Percentiles rank a stretch among this genome's conserved stretches.
These are phyloP conservation scores for Phytophthora sp. DNA, from an alignment of 352 stramenopile species.

Conservation along the genomic window DNA sequence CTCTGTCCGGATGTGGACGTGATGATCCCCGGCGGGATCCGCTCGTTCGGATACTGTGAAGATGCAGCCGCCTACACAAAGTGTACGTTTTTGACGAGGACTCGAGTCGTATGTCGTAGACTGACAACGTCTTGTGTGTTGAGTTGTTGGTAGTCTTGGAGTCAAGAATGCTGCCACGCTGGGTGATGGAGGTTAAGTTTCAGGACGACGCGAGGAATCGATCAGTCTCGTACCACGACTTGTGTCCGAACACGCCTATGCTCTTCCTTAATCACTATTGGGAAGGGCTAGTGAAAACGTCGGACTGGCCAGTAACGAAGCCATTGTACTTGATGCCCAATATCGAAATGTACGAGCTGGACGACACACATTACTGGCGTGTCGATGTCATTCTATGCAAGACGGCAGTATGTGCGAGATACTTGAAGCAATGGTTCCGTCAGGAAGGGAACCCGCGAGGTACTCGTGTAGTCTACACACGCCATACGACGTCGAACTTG, in stretches of 20 bases:
- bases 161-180: conserved; percentile 47
- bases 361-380: conserved; percentile 44
- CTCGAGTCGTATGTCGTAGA: too few relatives aligned
- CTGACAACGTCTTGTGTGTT: background rate
- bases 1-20: conserved; percentile 24
- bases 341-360: conserved; percentile 17
- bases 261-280: conserved; percentile 67
- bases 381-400: conserved; percentile 58
- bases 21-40: conserved; percentile 49
- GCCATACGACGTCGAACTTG: conserved; percentile 55
- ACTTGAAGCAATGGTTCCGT: conserved; percentile 57
- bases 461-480: conserved; percentile 57
- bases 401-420: conserved; percentile 47
- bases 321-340: conserved; percentile 41
- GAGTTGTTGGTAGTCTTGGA: conserved; percentile 34
- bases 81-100: conserved; percentile 42
- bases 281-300: conserved; percentile 33
- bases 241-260: conserved; percentile 54
- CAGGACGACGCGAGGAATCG: conserved; percentile 27
- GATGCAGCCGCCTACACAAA: conserved; percentile 64
- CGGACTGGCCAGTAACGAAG: conserved; percentile 41
- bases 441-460: conserved; percentile 60
- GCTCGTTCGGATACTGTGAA: conserved; percentile 68
- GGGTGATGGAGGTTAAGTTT: conserved; percentile 43
- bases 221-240: conserved; percentile 50